A percentile compares a stretch with the other conserved stretches of the same genome.
Conservation (phyloP, 208 protist species). For the Novymonas esmeraldas region DNA sequence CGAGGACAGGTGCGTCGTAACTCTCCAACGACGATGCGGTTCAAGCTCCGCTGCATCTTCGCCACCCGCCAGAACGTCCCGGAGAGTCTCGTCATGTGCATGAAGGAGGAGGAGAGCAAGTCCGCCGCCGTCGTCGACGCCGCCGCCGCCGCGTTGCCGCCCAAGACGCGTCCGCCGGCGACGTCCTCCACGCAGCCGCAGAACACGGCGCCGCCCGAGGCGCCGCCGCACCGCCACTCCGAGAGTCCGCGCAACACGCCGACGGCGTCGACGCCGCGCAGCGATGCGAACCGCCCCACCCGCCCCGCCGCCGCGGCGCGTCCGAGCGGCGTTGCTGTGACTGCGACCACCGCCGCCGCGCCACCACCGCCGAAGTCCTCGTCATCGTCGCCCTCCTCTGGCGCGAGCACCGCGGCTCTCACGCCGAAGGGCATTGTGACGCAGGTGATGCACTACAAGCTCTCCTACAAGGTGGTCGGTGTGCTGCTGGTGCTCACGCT, state of each 20-base stretch:
- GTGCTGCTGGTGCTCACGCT: conserved; percentile 60
- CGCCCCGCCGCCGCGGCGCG: neutral
- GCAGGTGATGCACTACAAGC: conserved; percentile 44
- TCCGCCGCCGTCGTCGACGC: conserved; percentile 1
- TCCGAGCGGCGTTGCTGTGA: neutral
- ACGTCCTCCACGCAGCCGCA: conserved; percentile 30
- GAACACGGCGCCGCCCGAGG: conserved; percentile 33
- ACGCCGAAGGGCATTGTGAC: conserved; percentile 28
- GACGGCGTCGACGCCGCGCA: neutral
- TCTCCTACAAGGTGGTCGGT: conserved; percentile 43
- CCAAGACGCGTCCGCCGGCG: conserved; percentile 30
- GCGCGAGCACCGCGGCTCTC: neutral
- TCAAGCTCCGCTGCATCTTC: conserved; percentile 58
- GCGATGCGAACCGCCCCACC: neutral
- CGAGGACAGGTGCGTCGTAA: conserved; percentile 43
- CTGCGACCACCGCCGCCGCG: neutral
- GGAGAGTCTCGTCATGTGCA: conserved; percentile 49
- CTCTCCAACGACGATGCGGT: conserved; percentile 25
- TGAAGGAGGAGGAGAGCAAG: conserved; percentile 35
- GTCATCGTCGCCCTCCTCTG: neutral
- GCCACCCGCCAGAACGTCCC: conserved; percentile 43
- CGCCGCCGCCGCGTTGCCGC: conserved; percentile 15
- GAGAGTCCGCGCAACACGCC: neutral
- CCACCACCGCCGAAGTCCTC: neutral
- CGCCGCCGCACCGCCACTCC: conserved; percentile 32